These are phyloP conservation scores for Stagonosporopsis tanaceti DNA, from an alignment of 2,329 filamentous ascomycete species.

Conservation along the genomic window DNA sequence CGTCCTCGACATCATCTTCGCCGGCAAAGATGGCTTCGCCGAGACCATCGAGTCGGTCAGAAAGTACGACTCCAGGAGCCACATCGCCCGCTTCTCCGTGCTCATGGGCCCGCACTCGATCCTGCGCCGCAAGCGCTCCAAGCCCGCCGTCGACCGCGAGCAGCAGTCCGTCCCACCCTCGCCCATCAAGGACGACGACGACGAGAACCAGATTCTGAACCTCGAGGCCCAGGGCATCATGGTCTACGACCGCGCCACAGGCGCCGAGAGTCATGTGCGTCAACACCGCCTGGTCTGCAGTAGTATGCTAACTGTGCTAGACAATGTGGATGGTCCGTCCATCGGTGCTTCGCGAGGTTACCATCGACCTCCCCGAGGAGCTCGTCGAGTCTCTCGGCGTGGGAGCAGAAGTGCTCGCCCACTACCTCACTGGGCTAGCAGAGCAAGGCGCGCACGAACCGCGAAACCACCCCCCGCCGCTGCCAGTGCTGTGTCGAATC, in stretches of 20 bases:
- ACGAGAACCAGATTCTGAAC: constrained; percentile 66
- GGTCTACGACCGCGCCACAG: constrained; percentile 89
- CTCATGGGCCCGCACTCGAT: constrained; percentile 47
- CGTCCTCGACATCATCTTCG: constrained; percentile 82
- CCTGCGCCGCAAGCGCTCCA: constrained; percentile 42
- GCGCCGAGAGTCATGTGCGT: constrained; percentile 87
- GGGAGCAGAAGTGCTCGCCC: constrained; percentile 91
- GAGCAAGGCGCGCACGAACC: constrained; percentile 81
- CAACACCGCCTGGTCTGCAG: neutral
- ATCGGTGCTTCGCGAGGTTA: constrained; percentile 88
- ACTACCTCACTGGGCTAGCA: constrained; percentile 88
- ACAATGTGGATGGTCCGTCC: constrained; percentile 99
- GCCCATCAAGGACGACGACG: constrained; percentile 41
- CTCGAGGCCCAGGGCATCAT: constrained; percentile 98
- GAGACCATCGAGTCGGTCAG: constrained; percentile 84
- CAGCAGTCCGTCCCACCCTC: constrained; percentile 43
- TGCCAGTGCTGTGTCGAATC: constrained; percentile 90
- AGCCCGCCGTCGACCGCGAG: constrained; percentile 36
- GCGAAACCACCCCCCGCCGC: constrained; percentile 78
- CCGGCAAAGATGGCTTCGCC: constrained; percentile 80
- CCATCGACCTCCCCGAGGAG: constrained; percentile 88
- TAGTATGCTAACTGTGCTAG: constrained; percentile 57
- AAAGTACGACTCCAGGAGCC: constrained; percentile 90
- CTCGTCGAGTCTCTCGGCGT: constrained; percentile 94
- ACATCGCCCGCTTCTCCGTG: constrained; percentile 65